Evolutionary conservation across 306 rosid genomes (phyloP).

Genomic region (Lagenaria siceraria): DNA sequence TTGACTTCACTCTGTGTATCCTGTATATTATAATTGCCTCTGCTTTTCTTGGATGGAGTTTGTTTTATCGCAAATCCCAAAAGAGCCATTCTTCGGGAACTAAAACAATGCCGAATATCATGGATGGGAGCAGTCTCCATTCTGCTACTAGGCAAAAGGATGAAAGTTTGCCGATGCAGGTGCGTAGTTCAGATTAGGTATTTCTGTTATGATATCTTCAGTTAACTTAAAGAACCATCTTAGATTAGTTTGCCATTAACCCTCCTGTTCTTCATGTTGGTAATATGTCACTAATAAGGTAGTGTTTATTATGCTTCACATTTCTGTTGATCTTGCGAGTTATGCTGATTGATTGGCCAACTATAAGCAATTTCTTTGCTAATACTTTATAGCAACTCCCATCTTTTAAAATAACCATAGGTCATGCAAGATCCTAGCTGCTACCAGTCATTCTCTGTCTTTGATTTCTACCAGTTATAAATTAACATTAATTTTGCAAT

Average conservation of each 20-base stretch:
- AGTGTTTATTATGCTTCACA: background rate
- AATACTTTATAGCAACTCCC: background rate
- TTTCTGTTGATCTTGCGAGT: background rate
- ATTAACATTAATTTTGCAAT: background rate
- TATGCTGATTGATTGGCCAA: background rate
- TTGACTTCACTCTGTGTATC: slow-evolving; percentile 54
- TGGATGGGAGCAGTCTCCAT: slow-evolving; percentile 33
- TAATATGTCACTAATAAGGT: background rate
- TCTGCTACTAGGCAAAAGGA: slow-evolving; percentile 55
- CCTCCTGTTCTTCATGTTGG: background rate
- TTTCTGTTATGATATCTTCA: background rate
- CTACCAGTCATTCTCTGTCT: background rate
- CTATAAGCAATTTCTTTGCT: background rate
- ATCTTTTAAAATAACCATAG: background rate
- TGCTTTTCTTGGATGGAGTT: slow-evolving; percentile 74
- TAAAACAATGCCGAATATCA: slow-evolving; percentile 37
- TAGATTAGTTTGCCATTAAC: background rate
- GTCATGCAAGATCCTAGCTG: background rate
- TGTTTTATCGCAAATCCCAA: slow-evolving; percentile 42
- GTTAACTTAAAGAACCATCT: background rate
- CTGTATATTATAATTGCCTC: slow-evolving; percentile 49
- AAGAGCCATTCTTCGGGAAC: slow-evolving; percentile 34
- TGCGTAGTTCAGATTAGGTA: slow-evolving; percentile 15
- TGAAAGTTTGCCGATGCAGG: slow-evolving; percentile 68
- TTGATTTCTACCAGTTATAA: background rate